Evolutionary conservation across 2,329 filamentous ascomycete genomes (phyloP).

Genomic region (Colletotrichum tropicicola): DNA sequence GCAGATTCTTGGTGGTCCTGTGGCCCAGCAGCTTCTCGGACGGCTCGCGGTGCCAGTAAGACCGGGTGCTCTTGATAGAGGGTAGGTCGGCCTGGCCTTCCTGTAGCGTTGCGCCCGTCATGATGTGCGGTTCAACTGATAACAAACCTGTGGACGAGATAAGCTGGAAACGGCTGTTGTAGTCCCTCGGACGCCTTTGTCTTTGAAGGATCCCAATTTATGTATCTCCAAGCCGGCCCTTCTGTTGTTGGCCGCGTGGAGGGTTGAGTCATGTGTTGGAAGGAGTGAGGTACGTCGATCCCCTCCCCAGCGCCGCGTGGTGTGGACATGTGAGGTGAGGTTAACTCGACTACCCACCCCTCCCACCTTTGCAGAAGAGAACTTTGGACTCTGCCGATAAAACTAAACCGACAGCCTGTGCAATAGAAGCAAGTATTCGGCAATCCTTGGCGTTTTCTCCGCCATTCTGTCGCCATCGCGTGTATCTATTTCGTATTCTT

Average conservation of each 20-base stretch:
- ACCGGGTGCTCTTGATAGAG: constrained; percentile 65
- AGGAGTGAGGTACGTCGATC: constrained; percentile 9
- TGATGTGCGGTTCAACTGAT: constrained; percentile 27
- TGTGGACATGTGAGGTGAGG: constrained; percentile 6
- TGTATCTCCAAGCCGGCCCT: not conserved
- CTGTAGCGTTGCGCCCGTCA: constrained; percentile 41
- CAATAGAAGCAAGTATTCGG: no score
- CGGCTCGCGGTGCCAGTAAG: constrained; percentile 80
- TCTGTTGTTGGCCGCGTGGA: constrained; percentile 3
- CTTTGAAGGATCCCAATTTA: not conserved
- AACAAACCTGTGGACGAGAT: not conserved
- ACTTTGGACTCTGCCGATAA: not conserved
- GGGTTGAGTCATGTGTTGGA: constrained; percentile 2
- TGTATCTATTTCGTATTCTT: no score
- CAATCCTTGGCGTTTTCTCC: no score
- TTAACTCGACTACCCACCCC: not conserved
- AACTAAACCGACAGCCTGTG: no score
- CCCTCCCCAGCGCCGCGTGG: not conserved
- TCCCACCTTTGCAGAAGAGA: not conserved
- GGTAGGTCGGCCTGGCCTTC: constrained; percentile 64
- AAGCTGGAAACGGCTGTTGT: no score
- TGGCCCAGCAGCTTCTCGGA: constrained; percentile 73
- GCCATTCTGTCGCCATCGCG: no score
- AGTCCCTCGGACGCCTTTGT: no score
- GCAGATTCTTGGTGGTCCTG: constrained; percentile 71